A percentile compares a stretch with the other conserved stretches of the same genome.
These are phyloP conservation scores for Trichoderma sp. DNA, from an alignment of 2,329 filamentous ascomycete species.

Conservation along the genomic window DNA sequence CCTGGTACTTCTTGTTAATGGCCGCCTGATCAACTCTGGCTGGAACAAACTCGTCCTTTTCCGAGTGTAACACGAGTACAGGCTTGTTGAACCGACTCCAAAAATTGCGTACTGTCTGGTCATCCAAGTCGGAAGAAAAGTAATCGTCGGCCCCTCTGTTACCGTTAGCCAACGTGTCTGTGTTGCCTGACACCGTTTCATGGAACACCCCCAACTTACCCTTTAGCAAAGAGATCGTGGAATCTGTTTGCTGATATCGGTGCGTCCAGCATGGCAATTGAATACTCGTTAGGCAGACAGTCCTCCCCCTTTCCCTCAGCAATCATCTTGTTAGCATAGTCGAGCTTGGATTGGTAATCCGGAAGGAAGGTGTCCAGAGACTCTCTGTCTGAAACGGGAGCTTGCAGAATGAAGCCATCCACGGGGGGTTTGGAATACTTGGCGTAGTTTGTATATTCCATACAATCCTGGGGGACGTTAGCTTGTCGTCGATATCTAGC, in stretches of 20 bases:
- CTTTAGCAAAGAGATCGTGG: constrained; percentile 50
- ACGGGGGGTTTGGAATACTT: constrained; percentile 53
- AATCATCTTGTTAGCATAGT: constrained; percentile 56
- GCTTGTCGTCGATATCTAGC: not conserved
- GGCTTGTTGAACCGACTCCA: constrained; percentile 66
- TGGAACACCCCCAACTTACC: constrained; percentile 44
- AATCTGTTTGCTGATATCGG: constrained; percentile 57
- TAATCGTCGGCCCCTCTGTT: constrained; percentile 76
- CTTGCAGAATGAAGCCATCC: constrained; percentile 78
- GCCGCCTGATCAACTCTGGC: constrained; percentile 55
- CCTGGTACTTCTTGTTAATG: constrained; percentile 60
- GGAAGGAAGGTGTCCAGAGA: constrained; percentile 51
- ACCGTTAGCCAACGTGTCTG: not conserved
- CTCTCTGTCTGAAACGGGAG: constrained; percentile 76
- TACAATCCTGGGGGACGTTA: constrained; percentile 49
- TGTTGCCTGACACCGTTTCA: not conserved
- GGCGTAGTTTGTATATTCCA: constrained; percentile 52
- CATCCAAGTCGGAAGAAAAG: constrained; percentile 76
- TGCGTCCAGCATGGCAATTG: constrained; percentile 43
- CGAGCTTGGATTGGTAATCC: constrained; percentile 48
- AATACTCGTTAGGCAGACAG: constrained; percentile 51
- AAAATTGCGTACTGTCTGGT: constrained; percentile 56
- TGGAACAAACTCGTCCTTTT: constrained; percentile 66
- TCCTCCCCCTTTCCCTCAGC: constrained; percentile 54
- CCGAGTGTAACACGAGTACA: constrained; percentile 66